These are phyloP conservation scores for Margaritispora aquatica DNA, from an alignment of 495 filamentous ascomycete genomes.

Conservation along the genomic window DNA sequence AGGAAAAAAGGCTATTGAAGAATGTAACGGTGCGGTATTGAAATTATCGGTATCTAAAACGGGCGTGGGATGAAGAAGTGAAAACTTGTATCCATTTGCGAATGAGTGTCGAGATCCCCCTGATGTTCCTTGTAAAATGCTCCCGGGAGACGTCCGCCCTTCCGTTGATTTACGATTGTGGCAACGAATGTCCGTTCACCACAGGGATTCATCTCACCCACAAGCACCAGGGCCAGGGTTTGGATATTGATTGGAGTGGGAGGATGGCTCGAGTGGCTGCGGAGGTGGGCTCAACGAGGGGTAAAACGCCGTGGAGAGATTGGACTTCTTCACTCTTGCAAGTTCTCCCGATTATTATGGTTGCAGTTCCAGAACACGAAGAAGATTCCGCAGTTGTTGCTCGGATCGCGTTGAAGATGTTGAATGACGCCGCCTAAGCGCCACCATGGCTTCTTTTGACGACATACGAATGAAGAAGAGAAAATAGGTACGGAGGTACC, in stretches of 20 bases:
- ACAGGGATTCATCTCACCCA: background rate
- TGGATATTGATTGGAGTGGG: too few relatives aligned
- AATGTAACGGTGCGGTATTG: background rate
- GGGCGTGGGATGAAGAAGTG: background rate
- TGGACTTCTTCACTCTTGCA: background rate
- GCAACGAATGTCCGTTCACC: background rate
- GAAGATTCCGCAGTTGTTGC: background rate
- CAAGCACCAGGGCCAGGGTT: too few relatives aligned
- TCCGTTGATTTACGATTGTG: background rate
- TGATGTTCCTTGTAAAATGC: too few relatives aligned
- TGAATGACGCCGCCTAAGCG: background rate
- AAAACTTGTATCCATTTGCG: too few relatives aligned
- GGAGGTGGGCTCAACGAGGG: background rate
- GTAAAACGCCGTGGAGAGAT: background rate
- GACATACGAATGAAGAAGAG: background rate
- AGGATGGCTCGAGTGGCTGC: background rate
- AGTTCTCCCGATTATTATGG: background rate
- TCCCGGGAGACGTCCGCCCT: background rate
- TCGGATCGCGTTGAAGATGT: background rate
- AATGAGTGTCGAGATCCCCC: too few relatives aligned
- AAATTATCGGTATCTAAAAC: background rate
- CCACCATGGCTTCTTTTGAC: background rate
- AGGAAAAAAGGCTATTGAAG: background rate
- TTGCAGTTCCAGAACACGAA: background rate
- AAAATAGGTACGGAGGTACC: background rate